Evolutionary conservation across 345 rosid species (phyloP).

Genomic region (Ceriops tagal): DNA sequence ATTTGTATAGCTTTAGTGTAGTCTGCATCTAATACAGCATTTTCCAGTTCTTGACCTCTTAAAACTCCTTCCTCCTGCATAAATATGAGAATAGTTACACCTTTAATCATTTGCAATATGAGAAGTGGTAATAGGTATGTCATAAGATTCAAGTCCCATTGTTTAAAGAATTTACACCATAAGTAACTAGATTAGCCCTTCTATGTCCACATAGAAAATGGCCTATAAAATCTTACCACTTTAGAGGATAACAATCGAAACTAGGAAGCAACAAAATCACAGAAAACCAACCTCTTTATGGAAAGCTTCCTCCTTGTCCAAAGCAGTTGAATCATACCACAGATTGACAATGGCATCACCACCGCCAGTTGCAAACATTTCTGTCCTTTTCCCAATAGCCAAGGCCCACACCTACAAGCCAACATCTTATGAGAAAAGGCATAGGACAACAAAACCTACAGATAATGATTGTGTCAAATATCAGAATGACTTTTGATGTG

Average conservation of each 20-base stretch:
- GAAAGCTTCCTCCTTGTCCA: constrained; percentile 82
- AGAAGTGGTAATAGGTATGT: too few species aligned
- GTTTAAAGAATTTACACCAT: too few species aligned
- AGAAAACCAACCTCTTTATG: constrained; percentile 68
- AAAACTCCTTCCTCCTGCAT: constrained; percentile 72
- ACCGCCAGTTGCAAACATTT: constrained; percentile 91
- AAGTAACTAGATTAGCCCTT: too few species aligned
- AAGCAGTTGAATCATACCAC: constrained; percentile 85
- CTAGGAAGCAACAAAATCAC: constrained; percentile 9
- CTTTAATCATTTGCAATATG: neutral
- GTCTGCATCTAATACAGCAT: constrained; percentile 75
- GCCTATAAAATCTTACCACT: too few species aligned
- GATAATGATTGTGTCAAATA: neutral
- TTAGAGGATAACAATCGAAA: neutral
- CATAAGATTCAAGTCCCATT: too few species aligned
- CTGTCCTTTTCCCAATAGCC: constrained; percentile 88
- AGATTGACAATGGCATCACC: constrained; percentile 78
- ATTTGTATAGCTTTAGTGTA: constrained; percentile 72
- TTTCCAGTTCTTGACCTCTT: constrained; percentile 84
- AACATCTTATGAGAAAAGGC: constrained; percentile 17
- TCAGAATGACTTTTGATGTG: neutral
- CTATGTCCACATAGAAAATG: too few species aligned
- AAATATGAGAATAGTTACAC: neutral
- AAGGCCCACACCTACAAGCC: constrained; percentile 80
- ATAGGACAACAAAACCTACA: neutral